Percentiles rank a stretch among this genome's conserved stretches.
Conservation (phyloP, 2,329 filamentous ascomycete species). For the Camptophora hylomeconis region DNA sequence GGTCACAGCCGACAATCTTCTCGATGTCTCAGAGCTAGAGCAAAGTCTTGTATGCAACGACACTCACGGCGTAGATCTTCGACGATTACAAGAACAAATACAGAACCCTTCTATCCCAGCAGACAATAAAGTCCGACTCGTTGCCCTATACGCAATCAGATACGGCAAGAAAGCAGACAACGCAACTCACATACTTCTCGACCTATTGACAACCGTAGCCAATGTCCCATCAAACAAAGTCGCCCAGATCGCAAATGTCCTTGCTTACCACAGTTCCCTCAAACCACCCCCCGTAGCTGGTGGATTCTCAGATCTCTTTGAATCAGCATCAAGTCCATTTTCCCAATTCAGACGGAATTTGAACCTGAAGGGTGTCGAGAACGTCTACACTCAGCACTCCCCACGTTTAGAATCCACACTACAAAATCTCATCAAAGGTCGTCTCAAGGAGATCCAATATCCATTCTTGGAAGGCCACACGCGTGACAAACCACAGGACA, state of each 20-base stretch:
- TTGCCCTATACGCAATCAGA: slow-evolving; percentile 86
- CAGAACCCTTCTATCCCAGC: slow-evolving; percentile 63
- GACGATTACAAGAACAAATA: slow-evolving; percentile 78
- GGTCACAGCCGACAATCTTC: slow-evolving; percentile 69
- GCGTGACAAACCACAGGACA: slow-evolving; percentile 89
- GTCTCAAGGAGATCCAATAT: slow-evolving; percentile 73
- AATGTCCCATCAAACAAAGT: slow-evolving; percentile 63
- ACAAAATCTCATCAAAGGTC: slow-evolving; percentile 86
- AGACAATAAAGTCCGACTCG: slow-evolving; percentile 76
- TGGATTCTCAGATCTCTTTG: slow-evolving; percentile 83
- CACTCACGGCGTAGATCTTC: slow-evolving; percentile 83
- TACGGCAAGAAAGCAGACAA: slow-evolving; percentile 81
- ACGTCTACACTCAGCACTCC: slow-evolving; percentile 96
- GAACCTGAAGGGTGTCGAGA: slow-evolving; percentile 91
- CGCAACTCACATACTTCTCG: slow-evolving; percentile 69
- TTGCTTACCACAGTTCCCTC: slow-evolving; percentile 76
- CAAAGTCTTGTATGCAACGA: slow-evolving; percentile 96
- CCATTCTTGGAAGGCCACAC: slow-evolving; percentile 89
- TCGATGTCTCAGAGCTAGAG: slow-evolving; percentile 96
- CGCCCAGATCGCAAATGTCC: slow-evolving; percentile 66
- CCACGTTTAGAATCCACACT: slow-evolving; percentile 75
- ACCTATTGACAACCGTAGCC: slow-evolving; percentile 75
- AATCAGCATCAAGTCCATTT: slow-evolving; percentile 71
- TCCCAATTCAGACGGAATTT: slow-evolving; percentile 58
- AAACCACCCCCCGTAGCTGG: slow-evolving; percentile 63